These are phyloP conservation scores for Ascomycota sp. DNA, from an alignment of 2,329 filamentous ascomycete species.

Conservation along the genomic window DNA sequence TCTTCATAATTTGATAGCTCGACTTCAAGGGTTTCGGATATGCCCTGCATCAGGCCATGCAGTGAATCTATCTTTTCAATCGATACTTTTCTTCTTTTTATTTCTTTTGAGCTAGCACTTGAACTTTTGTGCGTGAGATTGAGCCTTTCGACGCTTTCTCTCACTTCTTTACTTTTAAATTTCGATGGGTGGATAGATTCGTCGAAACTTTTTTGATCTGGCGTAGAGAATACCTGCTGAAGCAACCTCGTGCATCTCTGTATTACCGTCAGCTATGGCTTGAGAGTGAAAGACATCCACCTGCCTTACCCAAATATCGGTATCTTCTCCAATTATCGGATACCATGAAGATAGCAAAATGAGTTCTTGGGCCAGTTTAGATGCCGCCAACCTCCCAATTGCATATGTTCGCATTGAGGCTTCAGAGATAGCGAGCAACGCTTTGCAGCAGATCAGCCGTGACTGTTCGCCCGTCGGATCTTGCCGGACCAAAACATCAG, in stretches of 20 bases:
- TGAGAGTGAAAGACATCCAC: conserved; percentile 1
- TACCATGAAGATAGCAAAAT: conserved; percentile 14
- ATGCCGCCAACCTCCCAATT: conserved; percentile 19
- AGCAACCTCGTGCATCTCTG: conserved; percentile 12
- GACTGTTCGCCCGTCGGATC: conserved; percentile 9
- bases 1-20: conserved; percentile 5
- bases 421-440: conserved; percentile 17
- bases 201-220: conserved; percentile 5
- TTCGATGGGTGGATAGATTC: conserved; percentile 9
- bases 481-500: conserved; percentile 11
- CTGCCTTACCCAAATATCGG: conserved; percentile 20
- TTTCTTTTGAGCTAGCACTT: conserved; percentile 2
- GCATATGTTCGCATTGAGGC: conserved; percentile 12
- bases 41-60: conserved; percentile 4
- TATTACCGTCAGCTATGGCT: conserved; percentile 4
- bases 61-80: conserved; percentile 5
- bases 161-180: conserved; percentile 10
- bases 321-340: conserved; percentile 11
- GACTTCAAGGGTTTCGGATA: conserved; percentile 12
- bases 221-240: conserved; percentile 7
- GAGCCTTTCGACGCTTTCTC: conserved; percentile 10
- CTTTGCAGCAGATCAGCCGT: conserved; percentile 15
- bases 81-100: conserved; percentile 12
- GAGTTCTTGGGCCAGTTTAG: conserved; percentile 22
- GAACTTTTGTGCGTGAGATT: conserved; percentile 8